Base-by-base conservation (phyloP, 164 flowering plant species). In the Cinnamomum micranthum region DNA sequence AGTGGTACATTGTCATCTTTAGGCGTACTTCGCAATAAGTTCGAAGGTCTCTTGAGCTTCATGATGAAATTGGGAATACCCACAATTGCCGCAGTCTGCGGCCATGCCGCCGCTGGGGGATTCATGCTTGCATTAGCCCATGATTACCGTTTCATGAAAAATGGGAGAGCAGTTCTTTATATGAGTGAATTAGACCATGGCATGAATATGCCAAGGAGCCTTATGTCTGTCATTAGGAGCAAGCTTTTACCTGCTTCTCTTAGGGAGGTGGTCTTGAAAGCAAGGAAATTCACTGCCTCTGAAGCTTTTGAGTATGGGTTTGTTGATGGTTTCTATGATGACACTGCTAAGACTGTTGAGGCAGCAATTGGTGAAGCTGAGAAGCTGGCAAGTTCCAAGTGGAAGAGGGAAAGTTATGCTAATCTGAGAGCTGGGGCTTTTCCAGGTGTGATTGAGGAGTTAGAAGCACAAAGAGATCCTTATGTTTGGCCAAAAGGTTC, bases 101-200 rank as follows among this genome's bases (percentile, higher is more conserved):
- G 78, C 19, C 78, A 76, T 20, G 71, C 65, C 4, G 50, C 78
- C 9, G 78, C 28, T 12, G 73, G 73, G 0, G 77, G 69, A 9
- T 75, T 75, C 69, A 50, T 75, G 60, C 20, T 69, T 1, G 74
- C 71, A 2, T 70, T 76, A 9, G 66, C 51, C 65, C 78, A 76
- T 25, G 74, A 76, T 41, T 76, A 71, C 23, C 50, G 78, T n/a
- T 76, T 71, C 70, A 76, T 76, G 74, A 71, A n/a, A 27, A 27
- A 50, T 10, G 74, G 66, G 7, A 71, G 66, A 33, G 52, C 1
- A 20, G 74, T 76, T 12, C 75, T 76, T 20, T 76, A 76, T 25
- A 76, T 76, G 78, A 76, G 78, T 23, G 78, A 76, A 65, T 52
- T 76, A 25, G 78, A 76, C 50, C 78, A 76, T 28, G 74, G 74